phyloP scores from a whole-genome alignment of 2,329 filamentous ascomycete species.

The Trichoderma polysporum region DNA sequence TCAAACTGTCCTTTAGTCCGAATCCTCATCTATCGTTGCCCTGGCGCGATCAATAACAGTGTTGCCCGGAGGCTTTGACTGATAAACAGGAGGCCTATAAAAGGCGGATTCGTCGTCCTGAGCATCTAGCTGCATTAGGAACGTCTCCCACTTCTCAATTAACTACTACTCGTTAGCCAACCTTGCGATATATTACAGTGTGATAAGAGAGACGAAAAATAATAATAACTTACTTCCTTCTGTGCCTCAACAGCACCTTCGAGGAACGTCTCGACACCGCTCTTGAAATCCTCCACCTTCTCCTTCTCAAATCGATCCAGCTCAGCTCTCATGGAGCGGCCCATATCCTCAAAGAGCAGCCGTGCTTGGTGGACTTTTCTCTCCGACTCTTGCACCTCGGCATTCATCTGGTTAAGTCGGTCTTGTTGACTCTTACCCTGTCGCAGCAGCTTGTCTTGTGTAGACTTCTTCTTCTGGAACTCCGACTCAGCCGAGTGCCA shows the following conservation, averaged over 20 bases:
- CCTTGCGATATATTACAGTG: not conserved
- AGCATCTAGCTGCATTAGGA: slow-evolving; percentile 90
- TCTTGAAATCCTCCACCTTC: slow-evolving; percentile 99
- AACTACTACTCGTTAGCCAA: slow-evolving; percentile 42
- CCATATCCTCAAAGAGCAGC: slow-evolving; percentile 96
- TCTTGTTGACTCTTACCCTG: slow-evolving; percentile 97
- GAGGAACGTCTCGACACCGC: slow-evolving; percentile 93
- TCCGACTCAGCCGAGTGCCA: slow-evolving; percentile 93
- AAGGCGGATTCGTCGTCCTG: slow-evolving; percentile 79
- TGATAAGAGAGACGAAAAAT: not conserved
- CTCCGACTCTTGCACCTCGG: slow-evolving; percentile 93
- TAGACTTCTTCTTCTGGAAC: slow-evolving; percentile 81
- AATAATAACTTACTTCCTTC: slow-evolving; percentile 71
- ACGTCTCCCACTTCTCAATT: slow-evolving; percentile 96
- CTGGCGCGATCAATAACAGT: slow-evolving; percentile 61
- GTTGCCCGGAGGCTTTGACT: slow-evolving; percentile 52
- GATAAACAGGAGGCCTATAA: slow-evolving; percentile 61
- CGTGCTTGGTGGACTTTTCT: slow-evolving; percentile 87
- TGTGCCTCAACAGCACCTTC: slow-evolving; percentile 97
- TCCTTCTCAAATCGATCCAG: slow-evolving; percentile 93
- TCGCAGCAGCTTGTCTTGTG: slow-evolving; percentile 90
- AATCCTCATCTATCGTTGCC: slow-evolving; percentile 60
- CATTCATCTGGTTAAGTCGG: slow-evolving; percentile 84
- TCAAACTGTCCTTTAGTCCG: slow-evolving; percentile 45
- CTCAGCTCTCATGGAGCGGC: slow-evolving; percentile 84